A percentile compares a stretch with the other conserved stretches of the same genome.
phyloP scores from a whole-genome alignment of 2,329 filamentous ascomycete genomes.

The Penicillium sclerotigenum region DNA sequence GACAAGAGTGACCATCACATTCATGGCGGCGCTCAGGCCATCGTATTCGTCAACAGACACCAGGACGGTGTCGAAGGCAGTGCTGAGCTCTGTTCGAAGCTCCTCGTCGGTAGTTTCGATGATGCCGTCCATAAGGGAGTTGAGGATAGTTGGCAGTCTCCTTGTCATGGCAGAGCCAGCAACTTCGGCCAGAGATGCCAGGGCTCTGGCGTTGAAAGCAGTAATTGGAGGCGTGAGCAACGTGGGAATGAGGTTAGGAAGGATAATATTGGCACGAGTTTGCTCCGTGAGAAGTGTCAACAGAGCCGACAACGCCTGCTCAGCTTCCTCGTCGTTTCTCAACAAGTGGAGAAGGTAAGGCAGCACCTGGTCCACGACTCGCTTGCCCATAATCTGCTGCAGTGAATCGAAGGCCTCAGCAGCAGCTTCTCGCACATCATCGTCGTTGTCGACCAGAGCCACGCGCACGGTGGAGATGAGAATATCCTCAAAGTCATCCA shows the following conservation, averaged over 20 bases:
- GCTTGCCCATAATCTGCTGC: conserved; percentile 91
- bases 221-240: conserved; percentile 87
- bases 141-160: conserved; percentile 83
- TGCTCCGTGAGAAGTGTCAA: conserved; percentile 92
- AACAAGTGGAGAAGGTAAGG: conserved; percentile 89
- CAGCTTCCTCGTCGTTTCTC: conserved; percentile 77
- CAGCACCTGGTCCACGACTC: conserved; percentile 89
- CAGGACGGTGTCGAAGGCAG: conserved; percentile 83
- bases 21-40: conserved; percentile 94
- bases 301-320: conserved; percentile 88
- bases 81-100: conserved; percentile 69
- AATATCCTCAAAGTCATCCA: conserved; percentile 93
- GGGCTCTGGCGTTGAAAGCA: conserved; percentile 87
- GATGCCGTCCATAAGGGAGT: conserved; percentile 90
- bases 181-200: conserved; percentile 90
- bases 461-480: conserved; percentile 92
- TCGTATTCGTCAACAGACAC: conserved; percentile 94
- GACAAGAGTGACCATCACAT: conserved; percentile 77
- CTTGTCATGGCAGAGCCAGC: conserved; percentile 88
- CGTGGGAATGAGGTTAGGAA: conserved; percentile 93
- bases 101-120: conserved; percentile 69
- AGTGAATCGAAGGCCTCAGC: conserved; percentile 96
- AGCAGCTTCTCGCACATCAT: conserved; percentile 88
- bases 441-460: conserved; percentile 83
- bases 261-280: conserved; percentile 89